Conservation (phyloP, 805 yeast species). For the Candida montana region DNA sequence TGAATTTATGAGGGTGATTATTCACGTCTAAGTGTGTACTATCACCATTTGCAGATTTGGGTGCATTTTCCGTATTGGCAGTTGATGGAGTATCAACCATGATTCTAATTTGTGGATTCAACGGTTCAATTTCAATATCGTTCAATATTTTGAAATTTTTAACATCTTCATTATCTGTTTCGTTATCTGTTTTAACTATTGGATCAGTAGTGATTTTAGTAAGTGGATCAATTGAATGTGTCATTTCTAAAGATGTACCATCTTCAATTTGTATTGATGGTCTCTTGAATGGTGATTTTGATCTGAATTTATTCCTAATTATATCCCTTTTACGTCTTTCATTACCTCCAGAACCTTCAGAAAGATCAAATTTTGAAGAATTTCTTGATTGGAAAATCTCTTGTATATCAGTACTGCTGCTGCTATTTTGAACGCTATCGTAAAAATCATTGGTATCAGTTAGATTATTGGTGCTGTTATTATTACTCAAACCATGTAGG, state of each 20-base stretch:
- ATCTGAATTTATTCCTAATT: constrained; percentile 16
- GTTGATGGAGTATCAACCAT: constrained; percentile 4
- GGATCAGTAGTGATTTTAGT: too few relatives aligned
- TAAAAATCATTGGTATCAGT: constrained; percentile 10
- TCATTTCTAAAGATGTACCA: neutral
- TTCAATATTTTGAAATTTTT: constrained; percentile 6
- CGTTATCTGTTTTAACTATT: neutral
- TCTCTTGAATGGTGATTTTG: constrained; percentile 23
- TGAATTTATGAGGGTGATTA: neutral
- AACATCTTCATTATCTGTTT: neutral
- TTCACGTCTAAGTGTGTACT: neutral
- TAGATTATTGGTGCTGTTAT: neutral
- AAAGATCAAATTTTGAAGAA: constrained; percentile 16
- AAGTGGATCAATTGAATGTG: neutral
- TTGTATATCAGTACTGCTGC: neutral
- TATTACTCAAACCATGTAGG: too few relatives aligned
- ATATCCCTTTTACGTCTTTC: constrained; percentile 17
- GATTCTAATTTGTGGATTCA: constrained; percentile 8
- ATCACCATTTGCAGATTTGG: neutral
- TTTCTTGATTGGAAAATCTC: neutral
- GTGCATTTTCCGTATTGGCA: too few relatives aligned
- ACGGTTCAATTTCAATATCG: constrained; percentile 22
- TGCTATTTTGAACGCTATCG: neutral
- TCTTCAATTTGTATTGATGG: neutral
- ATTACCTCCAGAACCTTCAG: constrained; percentile 10